Evolutionary conservation across 2,329 filamentous ascomycete species (phyloP), one percentile per base, ranked within the genome.

Genomic region (Phyllosticta citribraziliensis): DNA sequence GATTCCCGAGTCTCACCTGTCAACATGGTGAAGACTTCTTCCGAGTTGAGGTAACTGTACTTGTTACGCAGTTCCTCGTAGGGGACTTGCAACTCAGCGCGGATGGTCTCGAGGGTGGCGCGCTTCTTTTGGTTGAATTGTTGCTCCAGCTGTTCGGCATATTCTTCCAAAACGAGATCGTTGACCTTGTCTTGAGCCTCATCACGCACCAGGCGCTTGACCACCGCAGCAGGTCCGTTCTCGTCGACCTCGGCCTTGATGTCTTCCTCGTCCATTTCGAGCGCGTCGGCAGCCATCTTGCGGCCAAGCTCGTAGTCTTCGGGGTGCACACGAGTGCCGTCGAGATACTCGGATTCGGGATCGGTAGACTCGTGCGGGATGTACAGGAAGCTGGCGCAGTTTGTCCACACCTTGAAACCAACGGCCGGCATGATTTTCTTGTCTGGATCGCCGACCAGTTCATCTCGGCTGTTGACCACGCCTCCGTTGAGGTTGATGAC

Each of bases 231-330:
- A 0, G 88, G 82, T 0, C 94, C 94, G 65, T 91, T 90, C 70
- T 97, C 91, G 66, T 96, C 90, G 5, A 88, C 88, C 76, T 97
- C 92, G 1, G 89, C 91, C 75, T 96, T 95, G 71, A 99, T 91
- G 69, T 99, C 94, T 77, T 99, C 94, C 75, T 99, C 94, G 67
- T 99, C 94, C 66, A 99, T 82, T 72, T 97, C 93, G 55, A 99
- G 80, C 17, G 94, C 94, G 79, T 99, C 94, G 3, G 94, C 94
- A 20, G 94, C 94, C 88, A 99, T 97, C 77, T 99, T 99, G 67
- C 93, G 89, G 56, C 91, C 94, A 64, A 99, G 87, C 67, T 99
- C 94, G 74, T 99, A 99, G 72, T 99, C 94, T 78, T 99, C 94
- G 1, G 94, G 94, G 70, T 99, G 94, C 19, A 99, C 91, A 78